These are phyloP conservation scores for Elaeagnus macrophylla DNA, from an alignment of 306 rosid species.

Conservation along the genomic window DNA sequence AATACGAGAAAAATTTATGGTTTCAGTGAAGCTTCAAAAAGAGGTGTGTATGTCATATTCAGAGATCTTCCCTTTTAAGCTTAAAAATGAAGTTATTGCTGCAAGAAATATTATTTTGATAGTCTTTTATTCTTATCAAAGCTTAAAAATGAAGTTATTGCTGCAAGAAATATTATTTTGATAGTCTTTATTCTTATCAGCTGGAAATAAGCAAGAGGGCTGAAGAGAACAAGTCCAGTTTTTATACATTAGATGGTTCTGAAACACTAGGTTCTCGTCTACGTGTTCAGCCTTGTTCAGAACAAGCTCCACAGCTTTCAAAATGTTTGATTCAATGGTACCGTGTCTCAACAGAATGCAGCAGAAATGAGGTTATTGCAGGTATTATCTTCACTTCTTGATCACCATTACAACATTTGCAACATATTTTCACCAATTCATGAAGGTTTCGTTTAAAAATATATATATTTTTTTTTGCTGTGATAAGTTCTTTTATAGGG, in stretches of 20 bases:
- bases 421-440: not conserved
- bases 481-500: no score
- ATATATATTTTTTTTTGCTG: no score
- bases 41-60: constrained; percentile 43
- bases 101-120: not conserved
- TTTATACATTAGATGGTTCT: constrained; percentile 58
- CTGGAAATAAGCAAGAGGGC: constrained; percentile 74
- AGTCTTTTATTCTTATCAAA: constrained; percentile 1
- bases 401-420: constrained; percentile 7
- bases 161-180: not conserved
- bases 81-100: not conserved
- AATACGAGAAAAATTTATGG: constrained; percentile 69
- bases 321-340: constrained; percentile 86
- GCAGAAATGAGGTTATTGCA: constrained; percentile 77
- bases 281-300: constrained; percentile 53
- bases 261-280: constrained; percentile 66
- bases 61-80: not conserved
- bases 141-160: not conserved
- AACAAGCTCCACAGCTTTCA: constrained; percentile 46
- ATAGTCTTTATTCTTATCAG: constrained; percentile 33
- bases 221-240: constrained; percentile 47
- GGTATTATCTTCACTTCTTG: constrained; percentile 45
- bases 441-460: no score
- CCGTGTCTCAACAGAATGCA: constrained; percentile 74
- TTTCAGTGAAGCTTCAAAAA: constrained; percentile 81